phyloP scores from a whole-genome alignment of 805 yeast genomes.

The Candida piceae region DNA sequence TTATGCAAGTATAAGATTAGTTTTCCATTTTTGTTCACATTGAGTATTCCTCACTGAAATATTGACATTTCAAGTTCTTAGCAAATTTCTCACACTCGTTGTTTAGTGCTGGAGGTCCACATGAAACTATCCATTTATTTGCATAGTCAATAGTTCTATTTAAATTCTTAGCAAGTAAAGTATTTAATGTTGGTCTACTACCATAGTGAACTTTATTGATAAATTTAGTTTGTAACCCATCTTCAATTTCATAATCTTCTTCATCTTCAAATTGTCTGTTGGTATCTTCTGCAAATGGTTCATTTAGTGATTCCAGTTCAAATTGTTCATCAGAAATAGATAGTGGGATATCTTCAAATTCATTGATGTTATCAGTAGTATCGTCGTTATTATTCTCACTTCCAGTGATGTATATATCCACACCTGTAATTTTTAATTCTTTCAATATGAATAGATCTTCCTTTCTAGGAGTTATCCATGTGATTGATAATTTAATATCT shows the following conservation, averaged over 20 bases:
- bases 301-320: slow-evolving; percentile 21
- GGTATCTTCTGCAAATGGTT: too few relatives aligned
- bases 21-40: slow-evolving; percentile 20
- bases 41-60: slow-evolving; percentile 41
- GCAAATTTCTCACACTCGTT: slow-evolving; percentile 37
- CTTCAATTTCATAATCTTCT: slow-evolving; percentile 1
- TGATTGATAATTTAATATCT: slow-evolving; percentile 34
- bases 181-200: slow-evolving; percentile 40
- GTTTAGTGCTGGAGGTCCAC: slow-evolving; percentile 51
- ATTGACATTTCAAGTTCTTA: slow-evolving; percentile 29
- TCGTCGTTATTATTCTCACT: neutral
- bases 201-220: slow-evolving; percentile 24
- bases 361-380: neutral
- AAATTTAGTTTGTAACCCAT: neutral
- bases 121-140: slow-evolving; percentile 49
- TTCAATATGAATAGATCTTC: slow-evolving; percentile 44
- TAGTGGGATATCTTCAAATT: slow-evolving; percentile 5
- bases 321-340: slow-evolving; percentile 16
- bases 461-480: slow-evolving; percentile 50
- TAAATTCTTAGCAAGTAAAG: slow-evolving; percentile 26
- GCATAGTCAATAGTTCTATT: slow-evolving; percentile 29
- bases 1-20: too few relatives aligned
- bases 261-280: slow-evolving; percentile 1
- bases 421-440: slow-evolving; percentile 31
- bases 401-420: slow-evolving; percentile 36